Evolutionary conservation across 306 rosid species (phyloP).

Genomic region (Pyrus betulifolia): DNA sequence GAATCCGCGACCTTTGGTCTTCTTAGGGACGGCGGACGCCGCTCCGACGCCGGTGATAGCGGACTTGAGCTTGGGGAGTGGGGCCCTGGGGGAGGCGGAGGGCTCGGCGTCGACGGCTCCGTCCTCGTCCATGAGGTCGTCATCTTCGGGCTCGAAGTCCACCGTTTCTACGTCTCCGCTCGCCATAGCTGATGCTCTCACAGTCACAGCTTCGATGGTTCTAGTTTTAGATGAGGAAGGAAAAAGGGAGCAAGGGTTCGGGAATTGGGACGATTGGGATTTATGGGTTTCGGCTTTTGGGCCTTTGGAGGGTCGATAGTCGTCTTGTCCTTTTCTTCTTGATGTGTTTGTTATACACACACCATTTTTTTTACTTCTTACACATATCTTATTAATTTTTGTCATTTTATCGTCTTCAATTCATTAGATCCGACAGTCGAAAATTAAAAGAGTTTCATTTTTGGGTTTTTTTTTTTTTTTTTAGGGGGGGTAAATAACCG

Average conservation of each 20-base stretch:
- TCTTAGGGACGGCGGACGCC: slow-evolving; percentile 48
- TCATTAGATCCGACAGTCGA: accelerated
- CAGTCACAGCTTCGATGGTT: not conserved
- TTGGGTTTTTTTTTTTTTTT: no score
- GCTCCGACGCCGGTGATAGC: slow-evolving; percentile 71
- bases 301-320: not conserved
- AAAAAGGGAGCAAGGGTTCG: not conserved
- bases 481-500: no score
- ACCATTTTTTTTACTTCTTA: no score
- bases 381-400: accelerated
- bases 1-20: slow-evolving; percentile 93
- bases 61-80: slow-evolving; percentile 86
- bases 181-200: slow-evolving; percentile 40
- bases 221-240: not conserved
- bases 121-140: slow-evolving; percentile 99
- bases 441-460: no score
- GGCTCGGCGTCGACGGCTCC: slow-evolving; percentile 67
- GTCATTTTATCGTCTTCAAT: no score
- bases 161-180: slow-evolving; percentile 84
- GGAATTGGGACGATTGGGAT: not conserved
- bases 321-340: no score
- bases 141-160: slow-evolving; percentile 97
- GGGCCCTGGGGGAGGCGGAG: slow-evolving; percentile 62
- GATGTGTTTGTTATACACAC: no score
- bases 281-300: not conserved